These are phyloP conservation scores for Xylariaceae sp. DNA, from an alignment of 2,329 filamentous ascomycete genomes.

Conservation along the genomic window DNA sequence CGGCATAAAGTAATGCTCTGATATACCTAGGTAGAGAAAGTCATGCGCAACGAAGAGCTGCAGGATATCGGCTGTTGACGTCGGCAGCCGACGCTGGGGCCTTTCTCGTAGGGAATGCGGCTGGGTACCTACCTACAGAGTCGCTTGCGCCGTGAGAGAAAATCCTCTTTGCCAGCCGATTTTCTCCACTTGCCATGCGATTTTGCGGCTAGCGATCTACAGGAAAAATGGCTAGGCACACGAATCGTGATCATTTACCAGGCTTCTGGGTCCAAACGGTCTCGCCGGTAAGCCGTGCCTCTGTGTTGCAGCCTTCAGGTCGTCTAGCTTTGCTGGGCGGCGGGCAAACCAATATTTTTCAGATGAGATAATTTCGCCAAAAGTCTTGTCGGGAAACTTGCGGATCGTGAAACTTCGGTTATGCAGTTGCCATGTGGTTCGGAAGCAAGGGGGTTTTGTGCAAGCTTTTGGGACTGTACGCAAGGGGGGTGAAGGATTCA, in stretches of 20 bases:
- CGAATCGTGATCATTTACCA: conserved; percentile 20
- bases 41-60: background rate
- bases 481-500: background rate
- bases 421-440: conserved; percentile 19
- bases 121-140: conserved; percentile 15
- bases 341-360: background rate
- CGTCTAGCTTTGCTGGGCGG: background rate
- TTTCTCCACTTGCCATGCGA: conserved; percentile 27
- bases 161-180: background rate
- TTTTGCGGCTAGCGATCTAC: conserved; percentile 12
- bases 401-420: conserved; percentile 12
- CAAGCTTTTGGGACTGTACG: background rate
- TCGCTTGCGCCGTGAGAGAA: conserved; percentile 12
- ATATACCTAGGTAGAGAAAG: background rate
- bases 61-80: conserved; percentile 2
- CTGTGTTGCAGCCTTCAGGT: background rate
- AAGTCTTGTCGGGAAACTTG: background rate
- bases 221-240: conserved; percentile 1
- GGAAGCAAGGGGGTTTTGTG: background rate
- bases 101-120: conserved; percentile 14
- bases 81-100: background rate
- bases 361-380: conserved; percentile 5
- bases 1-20: background rate
- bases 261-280: conserved; percentile 21
- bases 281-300: conserved; percentile 10